These are phyloP conservation scores for Singerocomus inundabilis DNA, from an alignment of 1,284 basidiomycete genomes.

Conservation along the genomic window DNA sequence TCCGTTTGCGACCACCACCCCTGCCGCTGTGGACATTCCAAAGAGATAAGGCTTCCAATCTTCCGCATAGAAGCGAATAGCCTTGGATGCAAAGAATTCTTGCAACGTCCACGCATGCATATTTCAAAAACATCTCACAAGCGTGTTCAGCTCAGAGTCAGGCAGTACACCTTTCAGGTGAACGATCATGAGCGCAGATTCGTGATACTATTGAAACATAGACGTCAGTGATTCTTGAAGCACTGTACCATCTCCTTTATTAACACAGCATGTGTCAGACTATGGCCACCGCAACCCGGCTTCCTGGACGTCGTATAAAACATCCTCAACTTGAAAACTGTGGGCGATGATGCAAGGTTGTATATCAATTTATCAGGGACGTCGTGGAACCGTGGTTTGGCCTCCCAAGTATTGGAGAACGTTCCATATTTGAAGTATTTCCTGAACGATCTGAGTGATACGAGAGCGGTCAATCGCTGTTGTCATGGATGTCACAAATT, in stretches of 20 bases:
- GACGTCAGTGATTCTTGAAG: not conserved
- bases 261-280: not conserved
- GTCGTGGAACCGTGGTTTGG: not conserved
- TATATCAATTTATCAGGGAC: not conserved
- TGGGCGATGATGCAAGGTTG: not conserved
- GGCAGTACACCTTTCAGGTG: not conserved
- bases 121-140: not conserved
- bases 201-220: slow-evolving; percentile 2
- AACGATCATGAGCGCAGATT: not conserved
- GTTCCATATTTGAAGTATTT: slow-evolving; percentile 3
- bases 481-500: not conserved
- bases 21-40: not conserved
- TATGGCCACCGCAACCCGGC: not conserved
- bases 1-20: too few species aligned
- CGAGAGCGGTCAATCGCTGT: not conserved
- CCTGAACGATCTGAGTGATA: not conserved
- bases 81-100: not conserved
- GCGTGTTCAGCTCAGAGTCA: not conserved
- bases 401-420: slow-evolving; percentile 9
- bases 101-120: not conserved
- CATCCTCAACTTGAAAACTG: not conserved
- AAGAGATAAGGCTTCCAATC: not conserved
- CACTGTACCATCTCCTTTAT: not conserved
- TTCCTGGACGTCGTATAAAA: not conserved
- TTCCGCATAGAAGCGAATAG: not conserved